phyloP scores from a whole-genome alignment of 148 eudicot genomes.

The Dysphania ambrosioides region DNA sequence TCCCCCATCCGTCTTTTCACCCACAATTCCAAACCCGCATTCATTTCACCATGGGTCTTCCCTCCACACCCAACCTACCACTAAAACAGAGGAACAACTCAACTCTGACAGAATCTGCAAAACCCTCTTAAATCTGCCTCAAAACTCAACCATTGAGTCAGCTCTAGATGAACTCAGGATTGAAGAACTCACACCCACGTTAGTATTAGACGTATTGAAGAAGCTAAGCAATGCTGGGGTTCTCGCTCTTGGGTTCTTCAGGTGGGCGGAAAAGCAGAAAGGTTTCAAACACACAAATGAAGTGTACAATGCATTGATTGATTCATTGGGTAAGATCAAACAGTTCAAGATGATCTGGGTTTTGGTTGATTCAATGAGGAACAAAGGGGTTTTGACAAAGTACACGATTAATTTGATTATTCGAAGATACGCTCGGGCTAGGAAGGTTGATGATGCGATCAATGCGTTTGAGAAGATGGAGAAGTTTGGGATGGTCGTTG shows the following conservation, averaged over 20 bases:
- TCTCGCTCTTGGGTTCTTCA: slow-evolving; percentile 64
- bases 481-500: slow-evolving; percentile 45
- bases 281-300: slow-evolving; percentile 51
- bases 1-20: slow-evolving; percentile 6
- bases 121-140: slow-evolving; percentile 34
- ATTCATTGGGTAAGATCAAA: slow-evolving; percentile 75
- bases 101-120: slow-evolving; percentile 48
- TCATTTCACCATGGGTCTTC: slow-evolving; percentile 24
- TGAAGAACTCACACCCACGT: slow-evolving; percentile 31
- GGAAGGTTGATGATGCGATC: slow-evolving; percentile 64
- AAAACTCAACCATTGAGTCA: slow-evolving; percentile 32
- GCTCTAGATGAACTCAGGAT: slow-evolving; percentile 30
- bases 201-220: slow-evolving; percentile 54
- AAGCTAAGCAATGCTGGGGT: slow-evolving; percentile 72
- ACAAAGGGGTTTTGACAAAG: slow-evolving; percentile 45
- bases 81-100: slow-evolving; percentile 17
- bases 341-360: slow-evolving; percentile 70
- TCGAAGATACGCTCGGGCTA: slow-evolving; percentile 70
- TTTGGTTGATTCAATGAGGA: slow-evolving; percentile 58
- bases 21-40: background rate
- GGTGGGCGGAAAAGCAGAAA: slow-evolving; percentile 72
- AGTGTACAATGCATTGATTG: slow-evolving; percentile 61
- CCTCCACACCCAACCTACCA: slow-evolving; percentile 3
- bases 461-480: slow-evolving; percentile 72
- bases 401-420: slow-evolving; percentile 64